Evolutionary conservation across 1,284 basidiomycete species (phyloP).

Genomic region (Malassezia nana): DNA sequence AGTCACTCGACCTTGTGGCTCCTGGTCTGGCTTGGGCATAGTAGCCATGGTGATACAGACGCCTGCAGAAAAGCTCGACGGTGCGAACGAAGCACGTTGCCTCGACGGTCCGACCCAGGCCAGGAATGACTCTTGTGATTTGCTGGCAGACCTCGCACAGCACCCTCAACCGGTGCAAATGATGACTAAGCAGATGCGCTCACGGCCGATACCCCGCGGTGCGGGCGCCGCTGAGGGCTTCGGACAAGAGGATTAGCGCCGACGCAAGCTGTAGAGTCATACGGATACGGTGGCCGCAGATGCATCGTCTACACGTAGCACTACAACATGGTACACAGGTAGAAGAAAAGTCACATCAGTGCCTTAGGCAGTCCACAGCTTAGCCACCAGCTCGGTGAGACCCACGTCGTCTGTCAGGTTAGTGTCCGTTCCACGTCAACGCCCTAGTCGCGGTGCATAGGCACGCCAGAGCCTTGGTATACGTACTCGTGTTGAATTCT

Average conservation of each 20-base stretch:
- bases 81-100: neutral
- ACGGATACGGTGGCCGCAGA: neutral
- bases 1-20: conserved; percentile 37
- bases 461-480: neutral
- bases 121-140: neutral
- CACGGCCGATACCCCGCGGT: neutral
- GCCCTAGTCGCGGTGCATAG: neutral
- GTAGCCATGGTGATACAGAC: conserved; percentile 30
- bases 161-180: neutral
- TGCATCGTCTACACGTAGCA: neutral
- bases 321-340: neutral
- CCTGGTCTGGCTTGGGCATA: conserved; percentile 41
- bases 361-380: conserved; percentile 59
- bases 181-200: neutral
- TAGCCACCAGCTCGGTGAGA: conserved; percentile 63
- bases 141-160: neutral
- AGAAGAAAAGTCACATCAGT: neutral
- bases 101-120: neutral
- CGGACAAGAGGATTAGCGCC: no score
- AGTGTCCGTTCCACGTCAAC: neutral
- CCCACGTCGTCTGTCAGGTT: conserved; percentile 61
- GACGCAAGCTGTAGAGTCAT: no score
- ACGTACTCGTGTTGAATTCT: conserved; percentile 46
- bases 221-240: neutral
- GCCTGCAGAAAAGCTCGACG: neutral